phyloP scores from a whole-genome alignment of 2,329 filamentous ascomycete species.

The Fusarium guadeloupense region DNA sequence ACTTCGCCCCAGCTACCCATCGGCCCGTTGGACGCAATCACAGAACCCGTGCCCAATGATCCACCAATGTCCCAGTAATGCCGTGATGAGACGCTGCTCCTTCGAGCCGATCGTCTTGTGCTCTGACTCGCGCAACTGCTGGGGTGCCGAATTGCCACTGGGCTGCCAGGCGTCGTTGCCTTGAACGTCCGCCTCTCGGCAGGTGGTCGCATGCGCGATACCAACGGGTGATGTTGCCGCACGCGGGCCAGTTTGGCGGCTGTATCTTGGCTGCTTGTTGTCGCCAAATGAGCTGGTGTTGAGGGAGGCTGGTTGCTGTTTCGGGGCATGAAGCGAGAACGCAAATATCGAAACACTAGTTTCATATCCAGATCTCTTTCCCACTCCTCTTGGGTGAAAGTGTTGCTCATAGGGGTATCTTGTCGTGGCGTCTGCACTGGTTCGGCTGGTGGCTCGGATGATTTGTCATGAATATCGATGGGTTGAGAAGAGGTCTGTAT shows the following conservation, averaged over 20 bases:
- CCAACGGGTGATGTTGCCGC: slow-evolving; percentile 87
- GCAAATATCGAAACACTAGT: slow-evolving; percentile 89
- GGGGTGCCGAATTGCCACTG: slow-evolving; percentile 58
- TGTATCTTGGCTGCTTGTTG: slow-evolving; percentile 67
- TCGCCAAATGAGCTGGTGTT: slow-evolving; percentile 58
- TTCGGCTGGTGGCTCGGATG: slow-evolving; percentile 33
- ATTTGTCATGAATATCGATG: slow-evolving; percentile 49
- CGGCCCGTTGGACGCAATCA: slow-evolving; percentile 71
- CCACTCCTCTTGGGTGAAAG: slow-evolving; percentile 83
- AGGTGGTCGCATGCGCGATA: slow-evolving; percentile 63
- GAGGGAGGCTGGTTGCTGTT: slow-evolving; percentile 53
- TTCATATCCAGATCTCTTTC: slow-evolving; percentile 90
- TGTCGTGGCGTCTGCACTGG: slow-evolving; percentile 33
- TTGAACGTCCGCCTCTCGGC: slow-evolving; percentile 67
- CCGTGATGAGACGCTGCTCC: slow-evolving; percentile 75
- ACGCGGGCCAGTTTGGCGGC: slow-evolving; percentile 85
- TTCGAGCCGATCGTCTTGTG: slow-evolving; percentile 74
- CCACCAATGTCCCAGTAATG: slow-evolving; percentile 95
- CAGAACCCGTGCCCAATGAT: slow-evolving; percentile 78
- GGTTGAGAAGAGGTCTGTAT: slow-evolving; percentile 51
- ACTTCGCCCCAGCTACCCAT: slow-evolving; percentile 85
- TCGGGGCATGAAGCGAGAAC: slow-evolving; percentile 73
- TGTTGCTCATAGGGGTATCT: slow-evolving; percentile 40
- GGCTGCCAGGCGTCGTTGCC: slow-evolving; percentile 59
- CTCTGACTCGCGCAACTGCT: slow-evolving; percentile 89